phyloP scores from a whole-genome alignment of 1,284 basidiomycete species.

The Ganoderma boninense region DNA sequence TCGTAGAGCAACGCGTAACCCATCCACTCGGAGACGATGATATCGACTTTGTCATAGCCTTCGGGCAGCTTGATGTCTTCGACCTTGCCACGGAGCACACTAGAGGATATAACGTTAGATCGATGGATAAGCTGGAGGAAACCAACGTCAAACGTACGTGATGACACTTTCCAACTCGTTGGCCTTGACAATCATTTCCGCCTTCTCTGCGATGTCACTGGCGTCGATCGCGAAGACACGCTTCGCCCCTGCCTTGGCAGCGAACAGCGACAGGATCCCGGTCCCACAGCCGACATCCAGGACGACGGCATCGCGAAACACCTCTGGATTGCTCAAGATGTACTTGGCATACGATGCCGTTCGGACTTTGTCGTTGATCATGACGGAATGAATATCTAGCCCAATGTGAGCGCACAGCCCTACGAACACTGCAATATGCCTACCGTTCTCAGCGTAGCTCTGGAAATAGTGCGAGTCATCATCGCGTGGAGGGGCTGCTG shows the following conservation, averaged over 20 bases:
- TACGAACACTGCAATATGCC: not conserved
- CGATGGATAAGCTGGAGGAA: not conserved
- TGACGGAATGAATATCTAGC: conserved; percentile 79
- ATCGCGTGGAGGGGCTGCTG: conserved; percentile 58
- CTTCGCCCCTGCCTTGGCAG: conserved; percentile 91
- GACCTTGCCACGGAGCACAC: conserved; percentile 88
- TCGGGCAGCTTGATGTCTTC: conserved; percentile 84
- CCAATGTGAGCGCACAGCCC: not conserved
- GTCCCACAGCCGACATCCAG: conserved; percentile 97
- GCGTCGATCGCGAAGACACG: conserved; percentile 96
- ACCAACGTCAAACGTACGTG: conserved; percentile 52
- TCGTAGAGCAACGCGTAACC: conserved; percentile 94
- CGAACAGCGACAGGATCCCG: conserved; percentile 93
- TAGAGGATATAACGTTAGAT: conserved; percentile 31
- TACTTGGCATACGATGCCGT: conserved; percentile 95
- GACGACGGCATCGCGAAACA: conserved; percentile 89
- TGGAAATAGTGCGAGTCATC: conserved; percentile 97
- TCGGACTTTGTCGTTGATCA: conserved; percentile 90
- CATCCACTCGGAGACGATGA: conserved; percentile 99
- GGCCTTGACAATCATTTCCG: conserved; percentile 80
- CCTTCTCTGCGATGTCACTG: conserved; percentile 86
- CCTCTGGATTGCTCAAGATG: conserved; percentile 84
- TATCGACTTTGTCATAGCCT: conserved; percentile 81
- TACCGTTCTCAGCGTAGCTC: conserved; percentile 92
- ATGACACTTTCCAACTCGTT: conserved; percentile 85